These are phyloP conservation scores for Pythium graminicola DNA, from an alignment of 352 stramenopile genomes.

Conservation along the genomic window DNA sequence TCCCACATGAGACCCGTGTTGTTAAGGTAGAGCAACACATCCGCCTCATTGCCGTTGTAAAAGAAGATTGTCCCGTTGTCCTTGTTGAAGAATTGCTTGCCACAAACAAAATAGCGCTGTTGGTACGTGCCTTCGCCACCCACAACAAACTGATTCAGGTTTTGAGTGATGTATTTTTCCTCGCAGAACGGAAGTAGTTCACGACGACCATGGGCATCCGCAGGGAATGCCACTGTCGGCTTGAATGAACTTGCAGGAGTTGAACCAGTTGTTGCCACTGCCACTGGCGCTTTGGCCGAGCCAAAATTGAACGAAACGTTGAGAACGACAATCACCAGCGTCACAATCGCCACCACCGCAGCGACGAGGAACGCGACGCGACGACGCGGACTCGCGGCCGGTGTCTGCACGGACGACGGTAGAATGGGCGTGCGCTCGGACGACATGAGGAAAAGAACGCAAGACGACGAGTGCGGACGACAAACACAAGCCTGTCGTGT, in stretches of 20 bases:
- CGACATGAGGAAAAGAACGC: no score
- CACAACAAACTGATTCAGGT: conserved; percentile 41
- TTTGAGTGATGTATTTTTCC: conserved; percentile 35
- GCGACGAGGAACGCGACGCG: conserved; percentile 1
- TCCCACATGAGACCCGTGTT: conserved; percentile 70
- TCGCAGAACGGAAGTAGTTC: conserved; percentile 37
- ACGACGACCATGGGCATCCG: conserved; percentile 11
- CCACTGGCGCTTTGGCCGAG: neutral
- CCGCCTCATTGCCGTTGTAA: conserved; percentile 65
- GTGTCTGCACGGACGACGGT: neutral
- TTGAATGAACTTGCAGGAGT: no score
- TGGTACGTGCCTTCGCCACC: conserved; percentile 28
- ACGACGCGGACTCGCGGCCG: neutral
- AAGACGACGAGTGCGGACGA: no score
- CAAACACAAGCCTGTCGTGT: no score
- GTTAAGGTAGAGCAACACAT: conserved; percentile 57
- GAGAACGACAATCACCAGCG: conserved; percentile 9
- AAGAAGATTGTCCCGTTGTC: conserved; percentile 51
- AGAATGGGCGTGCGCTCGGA: conserved; percentile 17
- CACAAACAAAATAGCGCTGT: conserved; percentile 67
- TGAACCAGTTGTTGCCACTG: neutral
- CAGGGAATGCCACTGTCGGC: conserved; percentile 18
- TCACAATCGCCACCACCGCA: conserved; percentile 7
- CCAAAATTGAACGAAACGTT: conserved; percentile 10
- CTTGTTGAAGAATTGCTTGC: conserved; percentile 35